These are phyloP conservation scores for Trichosporon ovoides DNA, from an alignment of 1,284 basidiomycete species.

Conservation along the genomic window DNA sequence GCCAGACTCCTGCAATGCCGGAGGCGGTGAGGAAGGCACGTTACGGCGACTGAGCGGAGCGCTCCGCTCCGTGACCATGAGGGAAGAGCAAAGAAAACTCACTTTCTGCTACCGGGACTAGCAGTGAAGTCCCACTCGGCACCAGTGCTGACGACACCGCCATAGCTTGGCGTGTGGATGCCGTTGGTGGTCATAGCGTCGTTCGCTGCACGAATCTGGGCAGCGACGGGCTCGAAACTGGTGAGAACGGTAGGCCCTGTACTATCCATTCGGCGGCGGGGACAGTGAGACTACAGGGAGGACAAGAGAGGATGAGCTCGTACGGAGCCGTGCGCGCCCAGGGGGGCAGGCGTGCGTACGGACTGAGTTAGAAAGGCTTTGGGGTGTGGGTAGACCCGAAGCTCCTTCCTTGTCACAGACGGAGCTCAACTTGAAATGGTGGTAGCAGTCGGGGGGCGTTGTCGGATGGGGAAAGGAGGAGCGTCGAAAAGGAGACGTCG, in stretches of 20 bases:
- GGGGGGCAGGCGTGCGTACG: conserved; percentile 1
- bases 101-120: conserved; percentile 34
- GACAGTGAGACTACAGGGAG: neutral
- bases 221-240: conserved; percentile 36
- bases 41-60: neutral
- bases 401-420: neutral
- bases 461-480: neutral
- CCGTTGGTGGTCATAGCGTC: conserved; percentile 36
- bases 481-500: too few relatives aligned
- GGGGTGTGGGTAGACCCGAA: neutral
- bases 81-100: conserved; percentile 8
- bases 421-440: neutral
- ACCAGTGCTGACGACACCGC: conserved; percentile 53
- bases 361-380: neutral
- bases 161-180: conserved; percentile 56
- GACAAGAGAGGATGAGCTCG: neutral
- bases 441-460: neutral
- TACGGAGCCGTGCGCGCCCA: neutral
- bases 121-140: conserved; percentile 46
- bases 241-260: conserved; percentile 1
- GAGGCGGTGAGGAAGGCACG: neutral
- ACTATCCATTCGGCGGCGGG: conserved; percentile 5
- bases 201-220: conserved; percentile 35
- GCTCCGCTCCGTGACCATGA: neutral
- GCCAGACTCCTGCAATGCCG: neutral